Evolutionary conservation across 345 rosid species (phyloP).

Genomic region (Euphorbia tirucalli): DNA sequence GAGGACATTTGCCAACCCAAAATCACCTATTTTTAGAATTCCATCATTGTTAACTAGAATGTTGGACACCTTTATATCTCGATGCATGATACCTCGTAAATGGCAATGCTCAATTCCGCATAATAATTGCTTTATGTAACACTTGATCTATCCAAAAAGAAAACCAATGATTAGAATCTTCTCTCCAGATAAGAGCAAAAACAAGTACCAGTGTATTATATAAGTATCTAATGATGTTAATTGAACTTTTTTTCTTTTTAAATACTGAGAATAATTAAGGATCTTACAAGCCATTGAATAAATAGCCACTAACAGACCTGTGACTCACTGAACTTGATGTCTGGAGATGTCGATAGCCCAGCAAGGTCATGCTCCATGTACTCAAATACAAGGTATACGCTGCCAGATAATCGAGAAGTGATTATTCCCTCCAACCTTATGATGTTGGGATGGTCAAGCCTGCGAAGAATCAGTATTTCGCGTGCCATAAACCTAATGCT

Average conservation of each 20-base stretch:
- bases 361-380: conserved; percentile 89
- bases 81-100: conserved; percentile 61
- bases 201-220: no score
- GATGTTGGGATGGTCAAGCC: conserved; percentile 76
- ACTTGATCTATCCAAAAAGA: conserved; percentile 46
- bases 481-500: conserved; percentile 82
- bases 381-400: conserved; percentile 73
- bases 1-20: conserved; percentile 65
- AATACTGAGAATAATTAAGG: not conserved
- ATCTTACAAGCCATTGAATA: not conserved
- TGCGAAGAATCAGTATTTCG: conserved; percentile 67
- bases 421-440: conserved; percentile 68
- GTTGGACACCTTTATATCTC: conserved; percentile 71
- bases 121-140: conserved; percentile 77
- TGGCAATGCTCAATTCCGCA: conserved; percentile 74
- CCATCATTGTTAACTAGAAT: conserved; percentile 72
- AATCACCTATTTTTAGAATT: conserved; percentile 63
- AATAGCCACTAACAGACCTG: conserved; percentile 47
- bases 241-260: no score
- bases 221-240: no score
- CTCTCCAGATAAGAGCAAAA: not conserved
- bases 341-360: conserved; percentile 53
- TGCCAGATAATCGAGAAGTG: conserved; percentile 58
- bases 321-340: conserved; percentile 55
- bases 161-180: conserved; percentile 14